phyloP scores from a whole-genome alignment of 345 rosid genomes.

The Lepidium africanum region DNA sequence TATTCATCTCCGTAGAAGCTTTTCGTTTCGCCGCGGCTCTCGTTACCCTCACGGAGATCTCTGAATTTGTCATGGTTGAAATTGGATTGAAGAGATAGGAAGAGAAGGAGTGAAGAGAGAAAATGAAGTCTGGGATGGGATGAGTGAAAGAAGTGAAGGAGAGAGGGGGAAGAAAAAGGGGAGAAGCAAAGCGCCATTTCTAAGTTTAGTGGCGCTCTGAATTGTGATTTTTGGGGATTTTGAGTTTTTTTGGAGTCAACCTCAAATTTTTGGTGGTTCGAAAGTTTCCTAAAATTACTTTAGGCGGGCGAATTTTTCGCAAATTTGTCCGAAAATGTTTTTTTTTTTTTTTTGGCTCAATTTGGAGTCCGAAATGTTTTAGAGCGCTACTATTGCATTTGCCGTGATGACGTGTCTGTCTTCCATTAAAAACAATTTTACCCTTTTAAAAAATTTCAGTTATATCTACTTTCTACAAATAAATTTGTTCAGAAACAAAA shows the following conservation, averaged over 20 bases:
- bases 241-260: background rate
- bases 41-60: slow-evolving; percentile 3
- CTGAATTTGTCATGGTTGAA: slow-evolving; percentile 3
- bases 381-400: too few species aligned
- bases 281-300: slow-evolving; percentile 1
- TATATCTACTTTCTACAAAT: too few species aligned
- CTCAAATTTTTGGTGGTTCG: background rate
- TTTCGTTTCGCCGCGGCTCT: slow-evolving; percentile 20
- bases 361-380: too few species aligned
- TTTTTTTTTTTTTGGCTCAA: background rate
- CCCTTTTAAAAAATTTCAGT: too few species aligned
- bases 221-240: background rate
- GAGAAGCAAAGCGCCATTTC: slow-evolving; percentile 24
- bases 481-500: too few species aligned
- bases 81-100: background rate
- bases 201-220: slow-evolving; percentile 13
- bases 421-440: too few species aligned
- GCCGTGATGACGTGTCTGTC: too few species aligned
- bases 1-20: background rate
- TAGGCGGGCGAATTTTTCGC: background rate
- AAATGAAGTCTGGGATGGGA: slow-evolving; percentile 8
- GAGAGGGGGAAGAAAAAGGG: slow-evolving; percentile 4
- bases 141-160: slow-evolving; percentile 5
- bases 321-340: background rate
- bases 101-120: background rate